A percentile compares a stretch with the other conserved stretches of the same genome.
Conservation (phyloP, 2,329 filamentous ascomycete species). For the Lecanoromycetidae sp. region DNA sequence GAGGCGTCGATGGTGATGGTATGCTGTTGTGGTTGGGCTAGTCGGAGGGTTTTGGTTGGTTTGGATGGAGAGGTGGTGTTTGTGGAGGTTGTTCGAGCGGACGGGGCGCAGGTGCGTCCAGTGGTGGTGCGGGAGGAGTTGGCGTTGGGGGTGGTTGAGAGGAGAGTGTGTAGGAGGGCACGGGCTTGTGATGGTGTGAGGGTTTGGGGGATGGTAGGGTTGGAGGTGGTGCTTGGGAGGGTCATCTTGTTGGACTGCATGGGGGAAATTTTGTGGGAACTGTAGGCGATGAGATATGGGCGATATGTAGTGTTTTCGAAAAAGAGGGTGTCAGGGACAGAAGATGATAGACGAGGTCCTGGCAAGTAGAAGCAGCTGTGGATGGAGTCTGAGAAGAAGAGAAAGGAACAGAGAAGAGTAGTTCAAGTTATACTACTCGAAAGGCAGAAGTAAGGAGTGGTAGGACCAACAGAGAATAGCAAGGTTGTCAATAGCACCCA, state of each 20-base stretch:
- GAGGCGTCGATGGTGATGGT: conserved; percentile 28
- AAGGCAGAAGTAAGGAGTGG: neutral
- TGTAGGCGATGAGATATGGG: no score
- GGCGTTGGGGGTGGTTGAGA: neutral
- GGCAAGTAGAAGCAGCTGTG: no score
- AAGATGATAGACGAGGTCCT: neutral
- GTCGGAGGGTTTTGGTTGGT: neutral
- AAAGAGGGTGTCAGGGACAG: neutral
- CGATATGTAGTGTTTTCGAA: no score
- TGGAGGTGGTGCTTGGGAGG: no score
- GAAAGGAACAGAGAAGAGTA: no score
- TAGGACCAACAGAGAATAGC: neutral
- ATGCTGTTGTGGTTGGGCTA: neutral
- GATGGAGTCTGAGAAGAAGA: no score
- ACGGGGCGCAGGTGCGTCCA: neutral
- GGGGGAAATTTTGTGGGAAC: no score
- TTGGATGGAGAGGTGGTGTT: neutral
- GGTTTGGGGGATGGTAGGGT: neutral
- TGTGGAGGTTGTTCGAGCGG: neutral
- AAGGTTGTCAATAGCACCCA: conserved; percentile 1
- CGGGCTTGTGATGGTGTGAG: conserved; percentile 7
- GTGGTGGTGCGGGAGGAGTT: neutral
- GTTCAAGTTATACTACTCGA: no score
- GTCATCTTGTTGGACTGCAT: no score
- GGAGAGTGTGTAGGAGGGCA: conserved; percentile 7